These are phyloP conservation scores for Trichosporon ovoides DNA, from an alignment of 1,284 basidiomycete species.

Conservation along the genomic window DNA sequence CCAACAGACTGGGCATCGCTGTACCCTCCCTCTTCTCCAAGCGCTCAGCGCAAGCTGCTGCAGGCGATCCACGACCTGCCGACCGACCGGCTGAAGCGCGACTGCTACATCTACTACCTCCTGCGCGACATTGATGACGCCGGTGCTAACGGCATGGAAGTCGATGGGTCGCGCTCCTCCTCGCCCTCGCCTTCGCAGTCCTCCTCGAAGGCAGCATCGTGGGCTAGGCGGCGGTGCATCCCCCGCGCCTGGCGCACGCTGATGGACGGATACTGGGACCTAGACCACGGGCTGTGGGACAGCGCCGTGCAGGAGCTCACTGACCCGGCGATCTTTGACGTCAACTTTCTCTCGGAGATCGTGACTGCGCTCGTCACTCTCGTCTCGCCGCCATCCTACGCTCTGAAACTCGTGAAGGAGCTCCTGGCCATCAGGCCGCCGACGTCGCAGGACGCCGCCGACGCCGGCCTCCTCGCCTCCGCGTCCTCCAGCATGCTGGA, in stretches of 20 bases:
- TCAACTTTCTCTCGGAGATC: slow-evolving; percentile 40
- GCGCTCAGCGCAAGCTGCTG: slow-evolving; percentile 32
- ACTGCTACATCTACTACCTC: slow-evolving; percentile 44
- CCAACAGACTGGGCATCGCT: slow-evolving; percentile 16
- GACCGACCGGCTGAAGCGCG: slow-evolving; percentile 38
- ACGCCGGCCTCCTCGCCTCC: slow-evolving; percentile 26
- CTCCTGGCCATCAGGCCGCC: slow-evolving; percentile 21
- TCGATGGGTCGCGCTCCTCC: slow-evolving; percentile 16
- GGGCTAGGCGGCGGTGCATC: slow-evolving; percentile 35
- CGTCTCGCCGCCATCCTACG: slow-evolving; percentile 29
- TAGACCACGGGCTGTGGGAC: slow-evolving; percentile 39
- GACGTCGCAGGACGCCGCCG: slow-evolving; percentile 16
- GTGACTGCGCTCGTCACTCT: slow-evolving; percentile 29
- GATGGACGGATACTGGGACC: slow-evolving; percentile 42
- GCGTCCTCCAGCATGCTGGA: slow-evolving; percentile 24
- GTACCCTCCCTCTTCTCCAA: slow-evolving; percentile 40
- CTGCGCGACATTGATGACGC: slow-evolving; percentile 30
- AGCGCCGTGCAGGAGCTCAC: slow-evolving; percentile 26
- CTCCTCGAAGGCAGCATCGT: slow-evolving; percentile 28
- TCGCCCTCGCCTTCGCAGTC: neutral
- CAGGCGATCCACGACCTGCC: slow-evolving; percentile 28
- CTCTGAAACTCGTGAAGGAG: slow-evolving; percentile 28
- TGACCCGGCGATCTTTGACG: slow-evolving; percentile 35
- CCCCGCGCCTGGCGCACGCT: slow-evolving; percentile 36
- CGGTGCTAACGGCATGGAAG: slow-evolving; percentile 22